A percentile compares a stretch with the other conserved stretches of the same genome.
These are phyloP conservation scores for Capsicum pubescens DNA, from an alignment of 257 asterid species.

Conservation along the genomic window DNA sequence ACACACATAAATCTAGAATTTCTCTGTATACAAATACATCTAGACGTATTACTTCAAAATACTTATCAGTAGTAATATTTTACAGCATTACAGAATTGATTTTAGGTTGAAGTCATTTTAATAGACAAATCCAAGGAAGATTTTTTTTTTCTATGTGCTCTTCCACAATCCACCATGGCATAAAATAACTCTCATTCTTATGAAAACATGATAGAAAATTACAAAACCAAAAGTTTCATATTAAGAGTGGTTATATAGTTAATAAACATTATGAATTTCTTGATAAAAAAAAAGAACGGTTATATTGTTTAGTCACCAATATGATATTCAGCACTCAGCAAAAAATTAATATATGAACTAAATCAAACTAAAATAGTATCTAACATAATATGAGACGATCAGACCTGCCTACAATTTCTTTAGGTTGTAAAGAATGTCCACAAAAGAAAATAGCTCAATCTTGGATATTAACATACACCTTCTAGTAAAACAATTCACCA, in stretches of 20 bases:
- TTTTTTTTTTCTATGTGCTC: neutral
- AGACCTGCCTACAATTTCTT: neutral
- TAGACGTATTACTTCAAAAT: no score
- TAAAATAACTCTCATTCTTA: neutral
- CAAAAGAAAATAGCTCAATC: neutral
- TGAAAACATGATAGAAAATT: no score
- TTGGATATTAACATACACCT: neutral
- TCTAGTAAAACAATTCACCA: neutral
- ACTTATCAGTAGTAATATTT: no score
- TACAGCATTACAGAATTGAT: neutral
- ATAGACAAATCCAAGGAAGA: neutral
- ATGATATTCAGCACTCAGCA: neutral
- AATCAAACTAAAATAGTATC: neutral
- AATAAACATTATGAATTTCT: no score
- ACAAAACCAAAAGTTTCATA: neutral
- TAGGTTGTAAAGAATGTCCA: neutral
- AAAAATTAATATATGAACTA: neutral
- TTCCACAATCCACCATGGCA: neutral
- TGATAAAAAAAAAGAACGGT: no score
- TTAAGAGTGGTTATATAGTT: neutral
- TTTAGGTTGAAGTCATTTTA: neutral
- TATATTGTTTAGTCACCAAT: neutral
- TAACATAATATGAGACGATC: neutral
- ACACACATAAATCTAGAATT: neutral
- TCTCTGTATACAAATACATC: neutral